Conservation (phyloP, 2,329 filamentous ascomycete genomes). For the Penicillium sp. region DNA sequence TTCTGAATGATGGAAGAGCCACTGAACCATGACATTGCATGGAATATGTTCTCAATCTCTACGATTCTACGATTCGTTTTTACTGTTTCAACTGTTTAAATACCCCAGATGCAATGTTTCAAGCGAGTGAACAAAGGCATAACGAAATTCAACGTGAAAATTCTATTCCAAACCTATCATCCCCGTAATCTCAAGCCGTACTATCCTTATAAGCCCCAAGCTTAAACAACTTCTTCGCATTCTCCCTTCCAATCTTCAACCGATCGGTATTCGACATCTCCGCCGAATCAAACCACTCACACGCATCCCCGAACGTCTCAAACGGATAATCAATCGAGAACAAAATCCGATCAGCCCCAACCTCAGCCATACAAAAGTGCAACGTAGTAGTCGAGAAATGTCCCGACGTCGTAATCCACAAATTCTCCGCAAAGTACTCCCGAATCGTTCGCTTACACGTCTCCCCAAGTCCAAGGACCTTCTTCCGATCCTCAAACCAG, state of each 20-base stretch:
- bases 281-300: conserved; percentile 45
- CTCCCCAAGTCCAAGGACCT: conserved; percentile 36
- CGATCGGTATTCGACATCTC: conserved; percentile 41
- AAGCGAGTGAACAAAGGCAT: not conserved
- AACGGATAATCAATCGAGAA: conserved; percentile 47
- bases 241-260: conserved; percentile 48
- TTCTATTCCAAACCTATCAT: not conserved
- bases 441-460: conserved; percentile 48
- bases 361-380: conserved; percentile 42
- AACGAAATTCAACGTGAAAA: not conserved
- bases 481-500: conserved; percentile 44
- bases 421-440: conserved; percentile 44
- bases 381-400: conserved; percentile 44
- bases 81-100: not conserved
- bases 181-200: conserved; percentile 17
- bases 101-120: not conserved
- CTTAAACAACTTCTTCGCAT: conserved; percentile 48
- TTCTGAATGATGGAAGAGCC: not conserved
- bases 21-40: not conserved
- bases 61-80: not conserved
- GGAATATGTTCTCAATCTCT: not conserved
- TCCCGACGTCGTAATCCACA: conserved; percentile 46
- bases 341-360: conserved; percentile 42
- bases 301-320: conserved; percentile 43
- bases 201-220: conserved; percentile 37